phyloP scores from a whole-genome alignment of 345 rosid genomes.

The Hypericum perforatum region DNA sequence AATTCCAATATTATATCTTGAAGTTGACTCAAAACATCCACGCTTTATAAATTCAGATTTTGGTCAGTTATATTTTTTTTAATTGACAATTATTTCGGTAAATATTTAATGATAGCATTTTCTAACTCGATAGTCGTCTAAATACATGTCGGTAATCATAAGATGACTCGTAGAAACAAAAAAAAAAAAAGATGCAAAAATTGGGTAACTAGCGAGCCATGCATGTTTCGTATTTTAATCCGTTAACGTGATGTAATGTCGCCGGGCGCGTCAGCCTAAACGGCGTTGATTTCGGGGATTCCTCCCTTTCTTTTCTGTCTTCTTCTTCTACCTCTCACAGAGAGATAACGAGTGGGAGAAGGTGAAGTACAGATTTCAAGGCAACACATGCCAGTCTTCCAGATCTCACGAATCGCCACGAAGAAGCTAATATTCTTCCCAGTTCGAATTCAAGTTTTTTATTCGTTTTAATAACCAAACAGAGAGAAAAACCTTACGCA shows the following conservation, averaged over 20 bases:
- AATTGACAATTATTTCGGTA: too few species aligned
- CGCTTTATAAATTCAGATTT: too few species aligned
- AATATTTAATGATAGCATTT: too few species aligned
- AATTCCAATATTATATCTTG: too few species aligned
- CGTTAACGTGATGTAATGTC: not conserved
- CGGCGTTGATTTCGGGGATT: slow-evolving; percentile 72
- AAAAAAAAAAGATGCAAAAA: too few species aligned
- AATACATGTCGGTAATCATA: too few species aligned
- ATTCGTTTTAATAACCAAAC: not conserved
- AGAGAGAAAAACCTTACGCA: slow-evolving; percentile 8
- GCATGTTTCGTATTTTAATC: too few species aligned
- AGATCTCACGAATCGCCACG: slow-evolving; percentile 43
- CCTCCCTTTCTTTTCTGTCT: slow-evolving; percentile 38
- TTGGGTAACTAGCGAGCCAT: too few species aligned
- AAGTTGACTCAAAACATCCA: too few species aligned
- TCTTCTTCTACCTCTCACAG: slow-evolving; percentile 9
- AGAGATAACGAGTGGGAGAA: slow-evolving; percentile 20
- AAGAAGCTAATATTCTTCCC: slow-evolving; percentile 49
- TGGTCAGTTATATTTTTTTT: too few species aligned
- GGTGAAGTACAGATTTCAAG: slow-evolving; percentile 32
- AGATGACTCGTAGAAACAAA: too few species aligned
- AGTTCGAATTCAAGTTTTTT: slow-evolving; percentile 7
- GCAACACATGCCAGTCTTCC: slow-evolving; percentile 34
- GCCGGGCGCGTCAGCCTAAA: slow-evolving; percentile 47
- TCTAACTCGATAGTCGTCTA: too few species aligned